Conservation (phyloP, 345 rosid species). For the Populus deltoides region DNA sequence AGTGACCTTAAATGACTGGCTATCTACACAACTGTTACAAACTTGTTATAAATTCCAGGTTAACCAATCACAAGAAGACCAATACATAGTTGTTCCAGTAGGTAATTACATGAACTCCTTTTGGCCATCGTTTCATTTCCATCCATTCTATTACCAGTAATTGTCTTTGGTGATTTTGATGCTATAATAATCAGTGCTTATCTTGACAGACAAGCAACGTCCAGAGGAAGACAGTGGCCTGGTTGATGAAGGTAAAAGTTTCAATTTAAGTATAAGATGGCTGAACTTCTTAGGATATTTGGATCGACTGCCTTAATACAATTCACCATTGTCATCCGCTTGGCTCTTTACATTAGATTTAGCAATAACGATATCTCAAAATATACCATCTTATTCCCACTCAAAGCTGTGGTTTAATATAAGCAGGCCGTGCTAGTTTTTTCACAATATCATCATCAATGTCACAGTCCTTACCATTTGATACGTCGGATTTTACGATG, state of each 20-base stretch:
- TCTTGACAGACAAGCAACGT: slow-evolving; percentile 52
- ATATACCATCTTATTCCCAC: background rate
- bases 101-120: slow-evolving; percentile 46
- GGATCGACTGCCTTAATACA: background rate
- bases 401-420: background rate
- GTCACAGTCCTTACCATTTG: background rate
- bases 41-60: slow-evolving; percentile 45
- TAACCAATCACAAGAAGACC: slow-evolving; percentile 55
- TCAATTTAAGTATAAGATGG: background rate
- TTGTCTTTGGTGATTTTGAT: slow-evolving; percentile 5
- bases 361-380: background rate
- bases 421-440: slow-evolving; percentile 14
- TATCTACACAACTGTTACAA: background rate
- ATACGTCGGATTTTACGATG: slow-evolving; percentile 1
- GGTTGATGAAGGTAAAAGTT: slow-evolving; percentile 62
- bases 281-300: slow-evolving; percentile 19
- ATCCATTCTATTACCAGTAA: background rate
- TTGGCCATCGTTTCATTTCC: background rate
- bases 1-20: background rate
- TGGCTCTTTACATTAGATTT: background rate
- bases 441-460: slow-evolving; percentile 25
- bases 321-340: background rate
- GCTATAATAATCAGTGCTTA: slow-evolving; percentile 18
- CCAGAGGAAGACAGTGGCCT: slow-evolving; percentile 50
- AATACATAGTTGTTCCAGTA: slow-evolving; percentile 56